Base-by-base conservation (phyloP, 192 early-diverging fungal species). In the Backusella psychrophila region DNA sequence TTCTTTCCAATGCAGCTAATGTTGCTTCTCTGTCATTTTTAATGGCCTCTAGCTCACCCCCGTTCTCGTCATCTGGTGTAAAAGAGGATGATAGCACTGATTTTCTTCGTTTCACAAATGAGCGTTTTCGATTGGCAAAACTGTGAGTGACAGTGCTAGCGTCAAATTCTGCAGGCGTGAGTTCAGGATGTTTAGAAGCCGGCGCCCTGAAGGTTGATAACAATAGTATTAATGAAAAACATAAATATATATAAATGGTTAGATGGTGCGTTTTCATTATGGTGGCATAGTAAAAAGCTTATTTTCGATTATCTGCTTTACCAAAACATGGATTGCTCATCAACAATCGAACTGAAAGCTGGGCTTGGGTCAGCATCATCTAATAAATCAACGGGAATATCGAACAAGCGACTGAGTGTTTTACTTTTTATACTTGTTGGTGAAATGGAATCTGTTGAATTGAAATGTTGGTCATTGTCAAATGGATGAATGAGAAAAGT, bases 21-120 rank as follows among this genome's bases (percentile, higher is more conserved):
- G 77, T 53, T 23, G 34, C 49, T 56, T 78, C 29, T 35, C 73
- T 73, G 35, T 72, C 77, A 23, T 65, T 69, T 38, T 38, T 36
- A 69, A 69, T 69, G 3, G 68, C 1, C 6, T 77, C 76, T 21
- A 17, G 17, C 3, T 72, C 69, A 72, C 31, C 41, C 36, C 21
- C 19, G 39, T 41, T 41, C 21, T 35, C 19, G 71, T 41, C 65
- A 0, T 29, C 12, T 52, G 80, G 72, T 31, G 72, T 81, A 35
- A 73, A 81, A 21, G 80, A 81, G 1, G 69, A 66, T 39, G 80
- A 81, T 44, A 81, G 70, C n/a, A 81, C 76, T 0, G 80, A 81
- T 41, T 70, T 63, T 17, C 80, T 72, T 74, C 80, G 46, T 36
- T 70, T 72, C 3, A 81, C 72, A 31, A 53, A 71, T 38, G 72